Evolutionary conservation across 495 filamentous ascomycete species (phyloP).

Genomic region (Viridothelium virens): DNA sequence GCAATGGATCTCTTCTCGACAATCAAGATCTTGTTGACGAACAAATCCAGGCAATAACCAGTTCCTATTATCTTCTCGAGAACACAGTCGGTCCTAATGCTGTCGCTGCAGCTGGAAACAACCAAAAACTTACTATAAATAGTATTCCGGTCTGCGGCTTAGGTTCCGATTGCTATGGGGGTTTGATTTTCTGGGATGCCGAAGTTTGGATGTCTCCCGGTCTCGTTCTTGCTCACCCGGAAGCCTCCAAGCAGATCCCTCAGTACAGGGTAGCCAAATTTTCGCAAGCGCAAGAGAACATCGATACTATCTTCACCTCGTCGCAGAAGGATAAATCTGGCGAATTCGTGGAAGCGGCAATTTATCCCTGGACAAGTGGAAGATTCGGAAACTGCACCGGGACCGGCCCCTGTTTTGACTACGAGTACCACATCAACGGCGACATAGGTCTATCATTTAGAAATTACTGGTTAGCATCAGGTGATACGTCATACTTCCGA

Average conservation of each 20-base stretch:
- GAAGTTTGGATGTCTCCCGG: slow-evolving; percentile 61
- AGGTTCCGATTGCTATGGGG: slow-evolving; percentile 55
- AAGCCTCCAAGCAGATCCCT: slow-evolving; percentile 49
- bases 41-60: slow-evolving; percentile 58
- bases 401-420: slow-evolving; percentile 59
- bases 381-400: slow-evolving; percentile 59
- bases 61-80: slow-evolving; percentile 62
- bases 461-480: slow-evolving; percentile 55
- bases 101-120: slow-evolving; percentile 29
- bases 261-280: slow-evolving; percentile 50
- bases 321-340: slow-evolving; percentile 42
- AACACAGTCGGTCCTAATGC: slow-evolving; percentile 51
- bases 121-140: slow-evolving; percentile 41
- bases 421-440: slow-evolving; percentile 62
- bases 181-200: slow-evolving; percentile 47
- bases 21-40: slow-evolving; percentile 52
- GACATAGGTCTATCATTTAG: slow-evolving; percentile 59
- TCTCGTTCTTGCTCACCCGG: slow-evolving; percentile 50
- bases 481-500: slow-evolving; percentile 49
- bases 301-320: slow-evolving; percentile 29
- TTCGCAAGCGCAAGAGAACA: slow-evolving; percentile 42
- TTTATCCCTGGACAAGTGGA: slow-evolving; percentile 58
- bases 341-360: slow-evolving; percentile 45
- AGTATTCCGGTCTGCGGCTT: slow-evolving; percentile 57
- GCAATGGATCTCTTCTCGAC: slow-evolving; percentile 51